A percentile compares a stretch with the other conserved stretches of the same genome.
These are phyloP conservation scores for Ustilago trichophora DNA, from an alignment of 1,284 basidiomycete genomes.

Conservation along the genomic window DNA sequence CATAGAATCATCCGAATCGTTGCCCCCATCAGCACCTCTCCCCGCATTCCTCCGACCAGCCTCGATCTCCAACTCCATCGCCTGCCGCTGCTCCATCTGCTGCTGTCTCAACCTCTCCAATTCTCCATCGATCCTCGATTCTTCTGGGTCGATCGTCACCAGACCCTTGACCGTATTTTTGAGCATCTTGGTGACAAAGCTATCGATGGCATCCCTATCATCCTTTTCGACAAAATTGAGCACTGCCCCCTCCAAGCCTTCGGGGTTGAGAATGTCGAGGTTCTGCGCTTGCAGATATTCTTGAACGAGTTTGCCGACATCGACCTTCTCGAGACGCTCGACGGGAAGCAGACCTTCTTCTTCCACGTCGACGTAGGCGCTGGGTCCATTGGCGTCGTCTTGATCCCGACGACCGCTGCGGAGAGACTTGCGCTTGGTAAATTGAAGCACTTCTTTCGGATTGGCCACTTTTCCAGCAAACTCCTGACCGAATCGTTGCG, in stretches of 20 bases:
- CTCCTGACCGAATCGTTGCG: constrained; percentile 94
- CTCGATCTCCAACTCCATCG: constrained; percentile 26
- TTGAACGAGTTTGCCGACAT: constrained; percentile 55
- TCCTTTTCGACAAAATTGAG: constrained; percentile 64
- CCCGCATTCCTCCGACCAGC: not conserved
- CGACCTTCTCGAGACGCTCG: constrained; percentile 57
- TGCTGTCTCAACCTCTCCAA: constrained; percentile 39
- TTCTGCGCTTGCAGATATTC: constrained; percentile 57
- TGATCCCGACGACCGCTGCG: constrained; percentile 20
- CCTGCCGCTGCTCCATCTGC: constrained; percentile 18
- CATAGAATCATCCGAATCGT: constrained; percentile 54
- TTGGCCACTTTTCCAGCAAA: constrained; percentile 92
- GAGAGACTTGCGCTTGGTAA: constrained; percentile 76
- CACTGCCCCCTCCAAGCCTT: constrained; percentile 56
- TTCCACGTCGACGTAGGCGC: constrained; percentile 40
- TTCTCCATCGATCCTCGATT: constrained; percentile 45
- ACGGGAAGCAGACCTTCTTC: constrained; percentile 44
- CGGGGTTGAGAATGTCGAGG: constrained; percentile 57
- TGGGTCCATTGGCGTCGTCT: constrained; percentile 4
- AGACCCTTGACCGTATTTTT: constrained; percentile 41
- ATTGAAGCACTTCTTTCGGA: constrained; percentile 90
- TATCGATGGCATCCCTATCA: constrained; percentile 55
- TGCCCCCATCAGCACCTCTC: not conserved
- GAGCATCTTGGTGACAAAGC: constrained; percentile 53
- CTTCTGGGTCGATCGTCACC: constrained; percentile 51